Conservation (phyloP, 2,329 filamentous ascomycete species). For the Aurifilum marmelostoma region DNA sequence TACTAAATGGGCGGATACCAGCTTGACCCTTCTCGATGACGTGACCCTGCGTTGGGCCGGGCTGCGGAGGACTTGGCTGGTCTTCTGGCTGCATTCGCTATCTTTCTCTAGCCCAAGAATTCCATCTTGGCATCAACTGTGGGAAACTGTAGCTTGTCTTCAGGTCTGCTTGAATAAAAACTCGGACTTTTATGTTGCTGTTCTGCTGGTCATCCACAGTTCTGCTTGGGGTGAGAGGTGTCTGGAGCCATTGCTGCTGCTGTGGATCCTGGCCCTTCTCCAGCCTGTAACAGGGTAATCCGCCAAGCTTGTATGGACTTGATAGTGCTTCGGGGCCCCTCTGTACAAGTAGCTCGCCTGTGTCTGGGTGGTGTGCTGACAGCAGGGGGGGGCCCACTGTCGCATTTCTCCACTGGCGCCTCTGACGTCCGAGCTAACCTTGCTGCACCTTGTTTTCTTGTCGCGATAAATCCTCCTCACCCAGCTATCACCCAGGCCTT, state of each 20-base stretch:
- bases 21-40: conserved; percentile 1
- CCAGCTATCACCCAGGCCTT: neutral
- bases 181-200: too few relatives aligned
- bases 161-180: too few relatives aligned
- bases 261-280: neutral
- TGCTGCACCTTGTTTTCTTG: conserved; percentile 24
- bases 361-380: neutral
- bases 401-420: conserved; percentile 22
- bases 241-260: neutral
- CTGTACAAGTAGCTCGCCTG: neutral
- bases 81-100: neutral
- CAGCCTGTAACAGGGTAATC: neutral
- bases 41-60: conserved; percentile 2
- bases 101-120: neutral
- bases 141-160: too few relatives aligned
- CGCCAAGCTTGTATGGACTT: neutral
- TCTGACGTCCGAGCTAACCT: conserved; percentile 27
- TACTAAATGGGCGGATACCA: neutral
- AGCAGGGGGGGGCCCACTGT: neutral
- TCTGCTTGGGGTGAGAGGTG: neutral
- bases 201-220: neutral
- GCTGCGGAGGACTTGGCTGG: neutral
- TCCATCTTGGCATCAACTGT: neutral
- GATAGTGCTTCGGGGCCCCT: neutral
- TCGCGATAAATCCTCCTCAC: conserved; percentile 7